Base-by-base conservation (phyloP, 164 flowering plant species). In the Cinnamomum micranthum region DNA sequence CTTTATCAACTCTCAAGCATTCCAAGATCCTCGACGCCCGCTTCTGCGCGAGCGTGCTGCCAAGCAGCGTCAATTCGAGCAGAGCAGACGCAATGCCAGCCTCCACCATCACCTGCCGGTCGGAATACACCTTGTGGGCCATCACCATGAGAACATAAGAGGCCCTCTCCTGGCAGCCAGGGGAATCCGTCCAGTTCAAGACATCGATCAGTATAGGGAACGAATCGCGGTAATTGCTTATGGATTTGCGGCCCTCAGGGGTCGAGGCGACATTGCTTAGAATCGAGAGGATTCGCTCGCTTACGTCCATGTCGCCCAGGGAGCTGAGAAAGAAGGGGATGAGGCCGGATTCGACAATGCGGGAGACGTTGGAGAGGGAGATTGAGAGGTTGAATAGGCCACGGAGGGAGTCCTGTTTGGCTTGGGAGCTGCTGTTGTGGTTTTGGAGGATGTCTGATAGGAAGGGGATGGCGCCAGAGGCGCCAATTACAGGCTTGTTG, bases 11-110 rank as follows among this genome's bases (percentile, higher is more conserved):
- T 77, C 91, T 88, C 80, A 95, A 80, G 65, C 85, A 84, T 68
- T 91, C 98, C 79, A 95, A 79, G 6, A 93, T 90, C 82, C 99
- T 85, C 0, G 99, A 92, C 15, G 98, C 98, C 78, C 99, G 85
- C 80, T 95, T 93, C 82, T 95, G 99, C 4, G 99, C 92, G 75
- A 95, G 86, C 65, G 92, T 86, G 73, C 87, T 89, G 0, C 99
- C 99, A n/a, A 95, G 55, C 19, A 95, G 94, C 0, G 98, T 91
- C 33, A 95, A 77, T 70, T 95, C 99, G 0, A 95, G 95, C 83
- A 92, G 80, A 1, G 95, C 73, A 0, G 98, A 92, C 1, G 66
- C 84, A 6, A 91, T 77, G 4, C 99, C 98, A 0, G 91, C 92
- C 77, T 93, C 97, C 69, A 88, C 77, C 95, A 95, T 93, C 23